Base-by-base conservation (phyloP, 352 stramenopile genomes). In the Phytopythium chamaehyphon region DNA sequence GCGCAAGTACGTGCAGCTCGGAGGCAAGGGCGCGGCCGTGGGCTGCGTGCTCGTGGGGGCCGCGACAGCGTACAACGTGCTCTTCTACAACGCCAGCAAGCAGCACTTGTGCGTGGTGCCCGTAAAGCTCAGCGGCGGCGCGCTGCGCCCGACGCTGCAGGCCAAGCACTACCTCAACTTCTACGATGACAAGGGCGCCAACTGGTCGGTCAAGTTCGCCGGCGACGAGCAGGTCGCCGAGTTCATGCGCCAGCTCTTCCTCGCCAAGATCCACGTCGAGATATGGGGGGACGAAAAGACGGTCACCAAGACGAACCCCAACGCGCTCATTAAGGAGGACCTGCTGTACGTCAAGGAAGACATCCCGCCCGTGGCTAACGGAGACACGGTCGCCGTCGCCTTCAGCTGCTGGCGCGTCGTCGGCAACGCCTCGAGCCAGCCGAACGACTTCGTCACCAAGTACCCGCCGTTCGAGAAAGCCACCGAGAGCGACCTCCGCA, bases 91-190 rank as follows among this genome's bases (percentile, higher is more conserved):
- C 38, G 67, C 76, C 6, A 61, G 67, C 43, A 92, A 92, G 61
- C 58, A 76, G 54, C 72, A 87, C 51, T 47, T 92, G 26, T 86
- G 73, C 40, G 61, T 74, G 9, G 54, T 86, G 6, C 72, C 76
- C 18, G 45, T 88, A 28, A 80, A 71, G 33, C 66, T 81, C 36
- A n/a, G n/a, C n/a, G 46, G 57, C n/a, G 64, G 28, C 28, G 5
- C 55, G 4, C 81, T 86, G 55, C 83, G 85, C 35, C 74, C 75
- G 7, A 88, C 76, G 2, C 58, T 90, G 22, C 82, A 92, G 54
- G 69, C 82, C 4, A 89, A 89, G 46, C 69, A 75, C 53, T 92
- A 90, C 50, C 64, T 92, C n/a, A 92, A 89, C 47, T 88, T 92
- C 52, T 92, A 92, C 62, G 82, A 92, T 50, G 74, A 85, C 8